Base-by-base conservation (phyloP, 805 yeast species). In the Wickerhamomyces canadensis region DNA sequence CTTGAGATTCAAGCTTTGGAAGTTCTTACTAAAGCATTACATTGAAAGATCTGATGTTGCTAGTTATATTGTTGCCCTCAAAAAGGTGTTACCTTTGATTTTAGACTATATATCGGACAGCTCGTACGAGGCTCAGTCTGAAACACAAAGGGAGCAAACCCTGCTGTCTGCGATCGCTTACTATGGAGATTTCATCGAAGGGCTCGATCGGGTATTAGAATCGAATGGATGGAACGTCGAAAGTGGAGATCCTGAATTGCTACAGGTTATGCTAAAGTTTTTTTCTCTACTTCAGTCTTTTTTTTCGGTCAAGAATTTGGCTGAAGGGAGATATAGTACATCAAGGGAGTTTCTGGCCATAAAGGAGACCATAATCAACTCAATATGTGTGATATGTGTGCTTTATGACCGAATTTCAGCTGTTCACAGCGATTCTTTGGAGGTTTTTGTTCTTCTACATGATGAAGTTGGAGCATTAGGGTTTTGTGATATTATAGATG, bases 1-100 rank as follows among this genome's bases (percentile, higher is more conserved):
- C 17, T 70, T 87, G 54, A 75, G 74, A 38, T 61, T 88, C 27
- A 79, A 80, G 37, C 60, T 93, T 3, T 89, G 97, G 95, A 76
- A 74, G 23, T 68, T 82, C 18, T 62, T 89, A 14, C 68, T 86
- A 33, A 75, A 72, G 44, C 70, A 71, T 38, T 84, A 82, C 48
- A 53, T 59, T 12, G 53, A 52, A 3, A 49, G 36, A 7, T 23
- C 41, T 2, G 50, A 61, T 17, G 29, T 58, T 3, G 56, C 57
- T 0, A 65, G 69, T 18, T 66, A 70, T 24, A 64, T 68, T 27
- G 46, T 50, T 14, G 78, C 84, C 0, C 72, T 81, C 45, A 75
- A 74, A 31, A 65, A 63, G 19, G 73, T 75, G 12, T 40, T 86
- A 3, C 51, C 55, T 2, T 60, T 76, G 15, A 55, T 83, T 16